phyloP scores from a whole-genome alignment of 2,329 filamentous ascomycete species.

The Colletotrichum sp. region DNA sequence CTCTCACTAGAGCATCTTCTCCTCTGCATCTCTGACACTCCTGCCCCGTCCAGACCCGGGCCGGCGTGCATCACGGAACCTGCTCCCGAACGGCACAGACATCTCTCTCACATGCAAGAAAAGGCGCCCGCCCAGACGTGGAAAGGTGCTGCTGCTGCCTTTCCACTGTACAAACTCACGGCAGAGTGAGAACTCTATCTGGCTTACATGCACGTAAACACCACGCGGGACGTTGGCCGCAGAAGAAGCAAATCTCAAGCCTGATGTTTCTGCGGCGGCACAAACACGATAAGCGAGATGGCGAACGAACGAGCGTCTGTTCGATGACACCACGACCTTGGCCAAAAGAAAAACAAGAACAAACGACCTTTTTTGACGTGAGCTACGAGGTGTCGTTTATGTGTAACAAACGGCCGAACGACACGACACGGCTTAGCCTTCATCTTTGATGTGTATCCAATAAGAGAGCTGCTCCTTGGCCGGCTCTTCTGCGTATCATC shows the following conservation, averaged over 20 bases:
- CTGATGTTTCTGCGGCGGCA: not conserved
- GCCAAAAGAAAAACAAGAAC: not conserved
- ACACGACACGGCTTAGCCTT: not conserved
- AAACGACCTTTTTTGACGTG: not conserved
- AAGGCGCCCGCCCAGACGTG: not conserved
- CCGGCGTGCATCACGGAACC: not conserved
- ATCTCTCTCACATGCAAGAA: not conserved
- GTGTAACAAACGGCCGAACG: not conserved
- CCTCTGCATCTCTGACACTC: not conserved
- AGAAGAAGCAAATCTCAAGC: conserved; percentile 5
- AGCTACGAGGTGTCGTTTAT: not conserved
- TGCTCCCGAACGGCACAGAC: not conserved
- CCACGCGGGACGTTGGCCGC: not conserved
- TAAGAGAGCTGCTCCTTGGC: not conserved
- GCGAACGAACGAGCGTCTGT: not conserved
- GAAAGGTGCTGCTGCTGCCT: not conserved
- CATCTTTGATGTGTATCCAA: not conserved
- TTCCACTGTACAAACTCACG: not conserved
- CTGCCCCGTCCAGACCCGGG: not conserved
- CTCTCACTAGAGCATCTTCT: not conserved
- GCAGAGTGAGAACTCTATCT: not conserved
- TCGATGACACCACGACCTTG: conserved; percentile 4
- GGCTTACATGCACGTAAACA: not conserved
- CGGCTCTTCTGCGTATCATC: not conserved
- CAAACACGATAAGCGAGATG: not conserved